These are phyloP conservation scores for Candida bentonensis DNA, from an alignment of 805 yeast species.

Conservation along the genomic window DNA sequence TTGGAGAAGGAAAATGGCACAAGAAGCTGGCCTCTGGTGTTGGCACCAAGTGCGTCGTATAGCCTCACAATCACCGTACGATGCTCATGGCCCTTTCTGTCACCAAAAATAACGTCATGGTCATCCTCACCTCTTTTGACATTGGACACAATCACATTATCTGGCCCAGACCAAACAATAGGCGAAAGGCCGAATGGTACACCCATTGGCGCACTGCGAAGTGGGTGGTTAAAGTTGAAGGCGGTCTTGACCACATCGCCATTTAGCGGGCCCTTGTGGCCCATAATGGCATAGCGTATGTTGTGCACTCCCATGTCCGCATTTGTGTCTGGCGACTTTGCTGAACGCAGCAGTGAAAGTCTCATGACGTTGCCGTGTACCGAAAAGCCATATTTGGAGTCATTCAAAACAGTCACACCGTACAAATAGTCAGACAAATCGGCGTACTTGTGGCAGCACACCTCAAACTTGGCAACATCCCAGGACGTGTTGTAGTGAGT, in stretches of 20 bases:
- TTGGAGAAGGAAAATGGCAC: constrained; percentile 37
- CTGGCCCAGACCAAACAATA: constrained; percentile 22
- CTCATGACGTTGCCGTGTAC: constrained; percentile 87
- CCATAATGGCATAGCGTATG: constrained; percentile 71
- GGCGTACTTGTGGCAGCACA: constrained; percentile 85
- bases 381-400: constrained; percentile 82
- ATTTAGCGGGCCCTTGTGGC: constrained; percentile 61
- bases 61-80: constrained; percentile 45
- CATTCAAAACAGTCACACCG: constrained; percentile 77
- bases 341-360: constrained; percentile 71
- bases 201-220: constrained; percentile 6
- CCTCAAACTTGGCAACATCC: constrained; percentile 96
- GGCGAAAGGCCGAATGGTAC: constrained; percentile 5
- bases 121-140: constrained; percentile 86
- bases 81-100: constrained; percentile 27
- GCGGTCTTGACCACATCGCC: constrained; percentile 58
- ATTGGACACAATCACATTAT: constrained; percentile 54
- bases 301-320: constrained; percentile 89
- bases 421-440: constrained; percentile 77
- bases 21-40: constrained; percentile 35
- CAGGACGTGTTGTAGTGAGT: constrained; percentile 91
- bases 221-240: constrained; percentile 60
- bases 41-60: constrained; percentile 84
- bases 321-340: constrained; percentile 86
- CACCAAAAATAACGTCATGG: constrained; percentile 22